Evolutionary conservation across 331 rosid species (phyloP), one percentile per base, ranked within the genome.

Genomic region (Prunus yedoensis): DNA sequence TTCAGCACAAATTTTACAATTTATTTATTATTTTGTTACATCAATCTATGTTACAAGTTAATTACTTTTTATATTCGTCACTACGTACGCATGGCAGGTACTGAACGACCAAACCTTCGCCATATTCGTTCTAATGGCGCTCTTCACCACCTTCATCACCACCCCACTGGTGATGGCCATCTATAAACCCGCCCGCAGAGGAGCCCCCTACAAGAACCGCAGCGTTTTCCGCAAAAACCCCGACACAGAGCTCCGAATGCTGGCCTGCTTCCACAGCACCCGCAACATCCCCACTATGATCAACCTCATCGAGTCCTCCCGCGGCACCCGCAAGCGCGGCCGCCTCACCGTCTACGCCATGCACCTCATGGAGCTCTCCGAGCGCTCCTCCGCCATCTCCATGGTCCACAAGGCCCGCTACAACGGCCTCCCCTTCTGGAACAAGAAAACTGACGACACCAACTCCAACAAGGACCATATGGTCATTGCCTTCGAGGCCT

Each of bases 301-400:
- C 81, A 92, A 88, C 51, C 81, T 92, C 5, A 68, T 88, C 18
- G 97, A 92, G 68, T 87, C 86, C 0, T 90, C 93, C 5, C 88
- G 93, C 0, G 97, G 96, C 4, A 90, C 79, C 1, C 73, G 76
- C 43, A 88, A 82, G 80, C 32, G 70, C 4, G 97, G 89, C 13
- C 87, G 82, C 25, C 92, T 92, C 2, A 90, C 89, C 21, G 70
- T 90, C 46, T 92, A 92, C 27, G 93, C 97, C 69, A 87, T 90
- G 91, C 97, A 92, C 72, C 76, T 92, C 49, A 90, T 87, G 93
- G 97, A 90, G 53, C 92, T 92, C 20, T 85, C 97, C 0, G 97
- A 92, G 78, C 74, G 97, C 75, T 83, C 97, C 46, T 92, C 97
- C 2, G 97, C 97, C 3, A 92, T 92, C 76, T 60, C 90, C 5